Percentiles rank a stretch among this genome's conserved stretches.
Evolutionary conservation across 345 rosid genomes (phyloP).

Genomic region (Brassica carinata): DNA sequence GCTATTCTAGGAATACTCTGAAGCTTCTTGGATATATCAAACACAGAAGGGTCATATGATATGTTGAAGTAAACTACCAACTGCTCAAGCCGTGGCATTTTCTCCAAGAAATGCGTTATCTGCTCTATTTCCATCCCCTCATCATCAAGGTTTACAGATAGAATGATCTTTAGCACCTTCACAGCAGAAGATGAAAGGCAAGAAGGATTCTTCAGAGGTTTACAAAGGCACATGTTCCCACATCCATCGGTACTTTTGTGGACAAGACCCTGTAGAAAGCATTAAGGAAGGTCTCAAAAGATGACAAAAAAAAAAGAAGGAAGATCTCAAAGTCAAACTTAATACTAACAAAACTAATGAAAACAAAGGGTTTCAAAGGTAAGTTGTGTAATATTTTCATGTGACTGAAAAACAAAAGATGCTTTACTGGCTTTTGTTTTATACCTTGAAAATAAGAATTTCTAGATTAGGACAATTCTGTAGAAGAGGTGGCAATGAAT

Average conservation of each 20-base stretch:
- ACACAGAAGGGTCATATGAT: constrained; percentile 20
- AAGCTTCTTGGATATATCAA: constrained; percentile 18
- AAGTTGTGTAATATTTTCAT: background rate
- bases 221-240: constrained; percentile 21
- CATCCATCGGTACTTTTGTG: constrained; percentile 6
- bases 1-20: constrained; percentile 12
- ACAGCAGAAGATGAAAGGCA: constrained; percentile 19
- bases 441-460: constrained; percentile 30
- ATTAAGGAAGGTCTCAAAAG: background rate
- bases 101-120: constrained; percentile 32
- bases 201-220: constrained; percentile 7
- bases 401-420: constrained; percentile 14
- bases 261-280: constrained; percentile 23
- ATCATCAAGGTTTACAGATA: background rate
- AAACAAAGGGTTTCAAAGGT: background rate
- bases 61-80: constrained; percentile 13
- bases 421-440: background rate
- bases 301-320: background rate
- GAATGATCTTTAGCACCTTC: constrained; percentile 22
- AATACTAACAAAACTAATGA: background rate
- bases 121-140: constrained; percentile 2
- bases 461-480: constrained; percentile 23
- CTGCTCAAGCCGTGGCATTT: constrained; percentile 23
- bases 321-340: background rate
- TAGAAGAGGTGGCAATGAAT: constrained; percentile 13